Conservation (phyloP, 257 asterid species). For the Agastache rugosa region DNA sequence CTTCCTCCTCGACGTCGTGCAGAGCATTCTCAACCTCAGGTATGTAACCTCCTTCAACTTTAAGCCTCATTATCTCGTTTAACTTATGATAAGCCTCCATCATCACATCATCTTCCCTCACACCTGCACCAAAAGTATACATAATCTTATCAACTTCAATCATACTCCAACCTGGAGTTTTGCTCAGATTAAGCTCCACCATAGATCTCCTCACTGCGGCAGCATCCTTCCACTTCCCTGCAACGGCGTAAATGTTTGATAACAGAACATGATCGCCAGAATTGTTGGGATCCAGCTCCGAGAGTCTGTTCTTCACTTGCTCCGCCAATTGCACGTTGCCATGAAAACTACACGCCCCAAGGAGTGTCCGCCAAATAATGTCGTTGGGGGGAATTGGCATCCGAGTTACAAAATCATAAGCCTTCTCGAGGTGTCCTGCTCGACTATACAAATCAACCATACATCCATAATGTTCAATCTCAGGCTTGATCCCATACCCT, state of each 20-base stretch:
- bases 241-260: constrained; percentile 78
- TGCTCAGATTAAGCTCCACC: constrained; percentile 56
- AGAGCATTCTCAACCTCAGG: constrained; percentile 56
- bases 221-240: constrained; percentile 79
- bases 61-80: constrained; percentile 56
- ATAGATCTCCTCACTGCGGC: constrained; percentile 61
- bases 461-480: constrained; percentile 89
- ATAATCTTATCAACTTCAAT: constrained; percentile 61
- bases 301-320: constrained; percentile 61
- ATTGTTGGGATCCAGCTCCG: constrained; percentile 68
- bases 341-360: constrained; percentile 83
- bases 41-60: constrained; percentile 61
- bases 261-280: constrained; percentile 71
- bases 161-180: constrained; percentile 85
- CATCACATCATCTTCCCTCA: constrained; percentile 37
- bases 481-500: constrained; percentile 57
- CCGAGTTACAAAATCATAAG: constrained; percentile 62
- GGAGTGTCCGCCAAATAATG: constrained; percentile 86
- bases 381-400: constrained; percentile 77
- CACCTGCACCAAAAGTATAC: constrained; percentile 59
- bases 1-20: constrained; percentile 74
- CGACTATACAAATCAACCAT: constrained; percentile 93
- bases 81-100: constrained; percentile 62
- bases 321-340: constrained; percentile 75
- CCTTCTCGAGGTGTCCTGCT: constrained; percentile 63